Evolutionary conservation across 164 flowering plant genomes (phyloP), one percentile per base, ranked within the genome.

Genomic region (Vitis rotundifolia): DNA sequence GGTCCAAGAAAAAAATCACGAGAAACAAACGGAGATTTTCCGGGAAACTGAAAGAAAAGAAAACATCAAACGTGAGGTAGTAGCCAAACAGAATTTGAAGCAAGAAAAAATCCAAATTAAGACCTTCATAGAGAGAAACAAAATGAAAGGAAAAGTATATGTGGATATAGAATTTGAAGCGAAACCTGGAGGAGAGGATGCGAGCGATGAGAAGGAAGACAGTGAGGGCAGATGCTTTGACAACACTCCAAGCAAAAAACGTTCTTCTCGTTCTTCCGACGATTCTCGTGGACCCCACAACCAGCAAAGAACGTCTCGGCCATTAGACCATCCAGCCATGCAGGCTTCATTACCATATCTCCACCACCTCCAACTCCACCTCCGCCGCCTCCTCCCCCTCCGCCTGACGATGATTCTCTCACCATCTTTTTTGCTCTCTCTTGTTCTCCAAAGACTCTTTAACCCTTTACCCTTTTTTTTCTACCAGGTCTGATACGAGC

Each of bases 201-300:
- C 48, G 83, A 78, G 70, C 68, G 76, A 67, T 88, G 92, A 73
- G 83, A 78, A 70, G 86, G 84, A 60, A 88, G 82, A 68, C 92
- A 88, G 86, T 86, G 92, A 73, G 88, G 86, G 83, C 92, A 88
- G 49, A 88, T 72, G 72, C 82, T 78, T 1, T 50, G 76, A 68
- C 87, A 86, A 68, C 92, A 88, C 64, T 73, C 78, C 78, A 86
- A 77, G 83, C 92, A 88, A 61, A 83, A 88, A 59, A 88, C 74
- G 82, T 88, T 88, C 83, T 85, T 88, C 81, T 88, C 92, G 71
- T 82, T 88, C 76, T 86, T 88, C 80, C 83, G 77, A 52, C 68
- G 55, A 68, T 49, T 75, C 50, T 80, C 78, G 62, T 88, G 92
- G 79, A 59, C 61, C 77, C 83, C 83, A 78, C 92, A 88, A 0